Evolutionary conservation across 2,329 filamentous ascomycete genomes (phyloP).

Genomic region (Neopestalotiopsis sp.): DNA sequence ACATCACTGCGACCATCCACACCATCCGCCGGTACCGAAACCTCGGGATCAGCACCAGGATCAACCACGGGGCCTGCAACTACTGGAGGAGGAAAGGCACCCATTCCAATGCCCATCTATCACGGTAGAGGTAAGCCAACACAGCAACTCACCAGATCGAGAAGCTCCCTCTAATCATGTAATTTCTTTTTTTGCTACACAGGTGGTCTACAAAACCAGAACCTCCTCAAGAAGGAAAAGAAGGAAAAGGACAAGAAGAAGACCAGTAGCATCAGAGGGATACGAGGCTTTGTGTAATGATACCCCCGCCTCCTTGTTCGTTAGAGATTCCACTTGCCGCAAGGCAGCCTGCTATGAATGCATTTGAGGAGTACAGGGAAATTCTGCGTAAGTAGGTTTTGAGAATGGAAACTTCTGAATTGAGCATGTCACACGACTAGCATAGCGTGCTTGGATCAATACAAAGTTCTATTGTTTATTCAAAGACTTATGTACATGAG

Average conservation of each 20-base stretch:
- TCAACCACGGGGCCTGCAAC: background rate
- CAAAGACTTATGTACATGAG: slow-evolving; percentile 5
- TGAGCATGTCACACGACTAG: too few species aligned
- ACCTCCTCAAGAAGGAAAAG: slow-evolving; percentile 48
- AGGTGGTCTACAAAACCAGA: slow-evolving; percentile 58
- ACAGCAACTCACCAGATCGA: background rate
- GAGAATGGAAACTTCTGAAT: background rate
- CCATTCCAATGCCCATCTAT: slow-evolving; percentile 37
- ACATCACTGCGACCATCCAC: slow-evolving; percentile 40
- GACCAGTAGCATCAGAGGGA: slow-evolving; percentile 41
- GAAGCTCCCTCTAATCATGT: slow-evolving; percentile 18
- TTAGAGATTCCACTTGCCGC: background rate
- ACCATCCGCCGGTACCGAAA: slow-evolving; percentile 42
- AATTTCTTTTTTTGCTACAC: slow-evolving; percentile 10
- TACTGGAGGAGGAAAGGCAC: slow-evolving; percentile 21
- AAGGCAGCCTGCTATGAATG: background rate
- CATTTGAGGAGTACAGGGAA: background rate
- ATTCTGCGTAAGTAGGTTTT: background rate
- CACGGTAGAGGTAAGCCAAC: slow-evolving; percentile 50
- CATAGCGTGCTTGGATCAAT: background rate
- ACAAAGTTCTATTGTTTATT: slow-evolving; percentile 13
- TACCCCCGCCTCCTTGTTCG: slow-evolving; percentile 11
- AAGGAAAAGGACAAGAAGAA: slow-evolving; percentile 53
- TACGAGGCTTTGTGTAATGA: slow-evolving; percentile 42
- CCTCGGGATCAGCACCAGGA: slow-evolving; percentile 27